Base-by-base conservation (phyloP, 2,329 filamentous ascomycete genomes). In the Cordyceps pruinosa region DNA sequence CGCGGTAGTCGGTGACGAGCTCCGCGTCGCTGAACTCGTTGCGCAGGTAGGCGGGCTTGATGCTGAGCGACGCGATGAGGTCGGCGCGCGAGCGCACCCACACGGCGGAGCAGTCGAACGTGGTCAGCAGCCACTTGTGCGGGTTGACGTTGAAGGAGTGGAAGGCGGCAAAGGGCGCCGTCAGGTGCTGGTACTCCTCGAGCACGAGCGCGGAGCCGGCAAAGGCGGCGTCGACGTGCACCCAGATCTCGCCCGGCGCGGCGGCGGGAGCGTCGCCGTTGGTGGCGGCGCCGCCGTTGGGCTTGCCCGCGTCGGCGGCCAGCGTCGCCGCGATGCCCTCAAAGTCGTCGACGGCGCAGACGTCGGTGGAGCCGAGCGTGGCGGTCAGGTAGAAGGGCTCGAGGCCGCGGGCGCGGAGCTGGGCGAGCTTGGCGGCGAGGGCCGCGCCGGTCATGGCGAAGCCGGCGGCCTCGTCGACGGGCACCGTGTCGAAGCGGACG, bases 81-180 rank as follows among this genome's bases (percentile, higher is more conserved):
- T 91, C 85, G 56, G 77, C 75, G 17, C 92, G 83, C 65, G 86
- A 80, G 61, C 86, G 85, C 49, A 97, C 85, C 73, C 84, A 97
- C 46, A 96, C 80, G 62, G 88, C 88, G 56, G 88, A 90, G 65
- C 78, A 82, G 70, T 97, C 93, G 66, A 97, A 97, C 72, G 96
- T 96, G 58, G 90, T 91, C 19, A 97, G 84, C 48, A 97, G 79
- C 93, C 93, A 97, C 76, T 97, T 97, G 79, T 97, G 92, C 82
- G 96, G 88, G 77, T 97, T 97, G 76, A 93, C 84, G 73, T 96
- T 87, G 80, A 96, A 96, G 62, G 87, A 91, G 75, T 96, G 89
- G 68, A 96, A 91, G 23, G 77, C 73, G 1, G 77, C 74, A 51
- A 93, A 79, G 9, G 83, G 74, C 23, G 75, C 67, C 1, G 85